Conservation (phyloP, 805 yeast genomes). For the Ogataea ramenticola region DNA sequence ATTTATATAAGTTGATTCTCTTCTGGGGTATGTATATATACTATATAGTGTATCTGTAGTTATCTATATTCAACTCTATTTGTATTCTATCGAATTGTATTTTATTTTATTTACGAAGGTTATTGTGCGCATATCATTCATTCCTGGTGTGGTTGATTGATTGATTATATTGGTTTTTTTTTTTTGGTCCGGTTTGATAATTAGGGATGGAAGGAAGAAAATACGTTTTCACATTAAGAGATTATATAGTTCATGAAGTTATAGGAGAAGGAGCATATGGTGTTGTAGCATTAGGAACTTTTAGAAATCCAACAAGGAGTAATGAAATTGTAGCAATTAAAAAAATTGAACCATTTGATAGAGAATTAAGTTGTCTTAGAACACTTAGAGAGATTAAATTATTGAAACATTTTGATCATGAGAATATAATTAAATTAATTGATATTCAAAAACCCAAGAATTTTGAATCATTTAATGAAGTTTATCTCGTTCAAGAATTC, state of each 20-base stretch:
- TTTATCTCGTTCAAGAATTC: slow-evolving; percentile 67
- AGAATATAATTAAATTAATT: slow-evolving; percentile 58
- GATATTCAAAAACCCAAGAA: slow-evolving; percentile 61
- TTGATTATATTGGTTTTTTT: background rate
- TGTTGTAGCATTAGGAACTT: slow-evolving; percentile 63
- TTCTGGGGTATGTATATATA: too few species aligned
- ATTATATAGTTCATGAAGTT: slow-evolving; percentile 50
- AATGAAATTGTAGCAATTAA: slow-evolving; percentile 64
- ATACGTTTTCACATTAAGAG: slow-evolving; percentile 54
- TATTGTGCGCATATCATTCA: too few species aligned
- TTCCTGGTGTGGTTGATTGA: too few species aligned
- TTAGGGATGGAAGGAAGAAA: background rate
- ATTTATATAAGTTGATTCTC: too few species aligned
- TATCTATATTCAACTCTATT: too few species aligned
- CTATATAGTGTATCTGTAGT: too few species aligned
- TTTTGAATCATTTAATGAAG: slow-evolving; percentile 58
- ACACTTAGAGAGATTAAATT: slow-evolving; percentile 66
- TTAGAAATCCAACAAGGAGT: slow-evolving; percentile 36
- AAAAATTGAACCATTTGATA: slow-evolving; percentile 65
- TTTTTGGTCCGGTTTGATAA: background rate
- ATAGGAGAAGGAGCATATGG: slow-evolving; percentile 85
- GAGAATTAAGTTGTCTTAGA: slow-evolving; percentile 57
- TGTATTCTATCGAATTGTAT: too few species aligned
- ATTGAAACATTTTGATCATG: slow-evolving; percentile 61
- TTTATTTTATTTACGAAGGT: too few species aligned